A percentile compares a stretch with the other conserved stretches of the same genome.
Conservation (phyloP, 1,139 yeast species). For the Kluyveromyces marxianus region DNA sequence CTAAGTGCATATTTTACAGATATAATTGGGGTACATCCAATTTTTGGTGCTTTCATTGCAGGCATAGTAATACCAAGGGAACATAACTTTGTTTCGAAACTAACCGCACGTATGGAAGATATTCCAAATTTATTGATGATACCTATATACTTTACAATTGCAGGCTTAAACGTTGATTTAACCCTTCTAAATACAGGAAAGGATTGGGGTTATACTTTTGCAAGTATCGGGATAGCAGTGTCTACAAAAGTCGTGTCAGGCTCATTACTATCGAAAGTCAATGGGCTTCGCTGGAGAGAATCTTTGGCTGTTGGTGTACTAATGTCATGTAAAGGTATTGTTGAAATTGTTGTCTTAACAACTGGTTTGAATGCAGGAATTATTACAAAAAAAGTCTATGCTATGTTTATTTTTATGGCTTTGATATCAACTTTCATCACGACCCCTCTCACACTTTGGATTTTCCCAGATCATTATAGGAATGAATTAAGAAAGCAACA, state of each 20-base stretch:
- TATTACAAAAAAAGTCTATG: constrained; percentile 53
- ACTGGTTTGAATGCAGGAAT: constrained; percentile 68
- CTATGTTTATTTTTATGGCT: constrained; percentile 81
- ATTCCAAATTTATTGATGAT: constrained; percentile 60
- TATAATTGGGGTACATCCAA: constrained; percentile 73
- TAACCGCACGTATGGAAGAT: constrained; percentile 72
- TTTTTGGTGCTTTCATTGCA: constrained; percentile 74
- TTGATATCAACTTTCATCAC: constrained; percentile 65
- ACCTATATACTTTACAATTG: constrained; percentile 72
- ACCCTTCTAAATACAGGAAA: constrained; percentile 54
- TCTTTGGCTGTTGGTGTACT: constrained; percentile 69
- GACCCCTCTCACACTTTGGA: constrained; percentile 57
- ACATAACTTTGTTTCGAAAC: constrained; percentile 57
- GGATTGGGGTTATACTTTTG: constrained; percentile 73
- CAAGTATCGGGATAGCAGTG: constrained; percentile 58
- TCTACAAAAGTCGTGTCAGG: constrained; percentile 64
- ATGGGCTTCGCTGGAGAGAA: constrained; percentile 63
- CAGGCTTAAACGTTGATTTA: constrained; percentile 64
- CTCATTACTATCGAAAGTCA: constrained; percentile 49
- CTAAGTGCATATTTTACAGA: constrained; percentile 71
- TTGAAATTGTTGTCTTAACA: constrained; percentile 68
- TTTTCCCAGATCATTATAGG: constrained; percentile 56
- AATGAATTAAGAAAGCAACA: constrained; percentile 17
- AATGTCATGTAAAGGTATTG: constrained; percentile 85
- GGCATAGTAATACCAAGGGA: constrained; percentile 77